Percentiles rank a stretch among this genome's conserved stretches.
These are phyloP conservation scores for Citrus unshiu DNA, from an alignment of 345 rosid genomes.

Conservation along the genomic window DNA sequence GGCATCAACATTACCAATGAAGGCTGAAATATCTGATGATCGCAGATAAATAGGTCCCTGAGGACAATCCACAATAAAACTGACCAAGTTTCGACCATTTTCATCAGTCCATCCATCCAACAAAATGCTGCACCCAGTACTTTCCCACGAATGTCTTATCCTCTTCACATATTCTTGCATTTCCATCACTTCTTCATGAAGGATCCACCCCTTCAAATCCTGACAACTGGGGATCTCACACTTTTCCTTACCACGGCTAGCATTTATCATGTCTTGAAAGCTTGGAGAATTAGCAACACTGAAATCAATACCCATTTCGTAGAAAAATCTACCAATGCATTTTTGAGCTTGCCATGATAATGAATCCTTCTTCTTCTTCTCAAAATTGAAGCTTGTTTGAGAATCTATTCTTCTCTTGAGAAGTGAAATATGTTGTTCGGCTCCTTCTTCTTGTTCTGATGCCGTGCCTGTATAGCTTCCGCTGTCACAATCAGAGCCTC, in stretches of 20 bases:
- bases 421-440: slow-evolving; percentile 10
- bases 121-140: slow-evolving; percentile 61
- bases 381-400: background rate
- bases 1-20: slow-evolving; percentile 15
- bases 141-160: slow-evolving; percentile 47
- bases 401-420: background rate
- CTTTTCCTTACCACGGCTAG: background rate
- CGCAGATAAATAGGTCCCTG: slow-evolving; percentile 49
- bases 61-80: slow-evolving; percentile 51
- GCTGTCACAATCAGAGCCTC: background rate
- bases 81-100: slow-evolving; percentile 43
- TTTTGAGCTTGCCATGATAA: slow-evolving; percentile 19
- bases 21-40: slow-evolving; percentile 39
- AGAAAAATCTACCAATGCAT: slow-evolving; percentile 39
- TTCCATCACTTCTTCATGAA: slow-evolving; percentile 34
- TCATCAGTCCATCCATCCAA: slow-evolving; percentile 61
- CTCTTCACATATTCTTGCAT: slow-evolving; percentile 32
- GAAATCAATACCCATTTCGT: slow-evolving; percentile 41
- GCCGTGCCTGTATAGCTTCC: background rate
- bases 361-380: slow-evolving; percentile 8
- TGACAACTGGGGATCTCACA: slow-evolving; percentile 24
- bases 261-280: slow-evolving; percentile 34
- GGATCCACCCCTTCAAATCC: slow-evolving; percentile 39
- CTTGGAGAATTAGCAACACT: slow-evolving; percentile 35
- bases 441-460: slow-evolving; percentile 5